phyloP scores from a whole-genome alignment of 371 early-diverging fungal genomes.

The Phascolomyces articulosus region DNA sequence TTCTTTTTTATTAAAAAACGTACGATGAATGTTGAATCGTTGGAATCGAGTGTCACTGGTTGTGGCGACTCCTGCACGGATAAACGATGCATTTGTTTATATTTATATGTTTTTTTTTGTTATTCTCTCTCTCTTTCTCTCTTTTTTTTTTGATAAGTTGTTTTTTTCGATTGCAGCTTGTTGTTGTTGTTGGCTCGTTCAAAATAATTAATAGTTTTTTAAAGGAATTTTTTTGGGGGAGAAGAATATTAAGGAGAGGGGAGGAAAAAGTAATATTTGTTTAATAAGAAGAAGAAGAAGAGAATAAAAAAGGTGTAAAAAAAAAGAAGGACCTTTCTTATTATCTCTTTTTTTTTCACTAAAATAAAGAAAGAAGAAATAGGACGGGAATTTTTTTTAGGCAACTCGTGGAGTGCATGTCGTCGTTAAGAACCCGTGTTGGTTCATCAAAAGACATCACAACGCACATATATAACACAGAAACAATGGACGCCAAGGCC shows the following conservation, averaged over 20 bases:
- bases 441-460: neutral
- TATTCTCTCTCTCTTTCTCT: neutral
- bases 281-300: too few species aligned
- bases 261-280: neutral
- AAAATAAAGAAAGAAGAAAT: neutral
- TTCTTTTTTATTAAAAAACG: too few species aligned
- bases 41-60: neutral
- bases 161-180: neutral
- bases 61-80: neutral
- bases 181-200: too few species aligned
- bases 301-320: too few species aligned
- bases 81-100: neutral
- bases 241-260: neutral
- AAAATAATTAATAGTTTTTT: too few species aligned
- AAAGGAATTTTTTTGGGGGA: too few species aligned
- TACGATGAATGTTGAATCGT: slow-evolving; percentile 5
- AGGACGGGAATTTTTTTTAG: slow-evolving; percentile 8
- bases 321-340: too few species aligned
- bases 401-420: neutral
- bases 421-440: neutral
- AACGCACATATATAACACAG: too few species aligned
- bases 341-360: too few species aligned
- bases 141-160: neutral
- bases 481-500: neutral
- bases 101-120: too few species aligned